These are phyloP conservation scores for Mycena polygramma DNA, from an alignment of 768 basidiomycete species.

Conservation along the genomic window DNA sequence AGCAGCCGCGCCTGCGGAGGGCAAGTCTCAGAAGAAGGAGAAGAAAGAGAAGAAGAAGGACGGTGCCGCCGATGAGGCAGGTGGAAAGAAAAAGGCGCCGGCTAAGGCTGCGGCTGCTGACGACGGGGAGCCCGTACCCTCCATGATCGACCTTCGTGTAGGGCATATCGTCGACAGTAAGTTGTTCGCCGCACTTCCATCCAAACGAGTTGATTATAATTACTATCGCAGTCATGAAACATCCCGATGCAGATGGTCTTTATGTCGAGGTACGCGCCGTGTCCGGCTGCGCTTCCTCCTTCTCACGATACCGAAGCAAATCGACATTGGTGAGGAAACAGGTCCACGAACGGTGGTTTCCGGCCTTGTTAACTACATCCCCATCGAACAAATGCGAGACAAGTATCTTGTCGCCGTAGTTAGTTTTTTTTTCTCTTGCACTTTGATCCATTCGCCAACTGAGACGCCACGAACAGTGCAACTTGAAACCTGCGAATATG, in stretches of 20 bases:
- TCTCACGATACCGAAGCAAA: constrained; percentile 70
- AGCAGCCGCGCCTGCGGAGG: constrained; percentile 28
- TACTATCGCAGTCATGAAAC: constrained; percentile 79
- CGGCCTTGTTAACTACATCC: constrained; percentile 95
- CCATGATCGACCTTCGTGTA: constrained; percentile 97
- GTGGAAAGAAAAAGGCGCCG: constrained; percentile 56
- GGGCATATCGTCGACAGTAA: constrained; percentile 92
- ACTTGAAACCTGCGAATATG: constrained; percentile 97
- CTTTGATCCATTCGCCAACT: neutral
- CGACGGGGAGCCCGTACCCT: constrained; percentile 90
- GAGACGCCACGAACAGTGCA: constrained; percentile 66
- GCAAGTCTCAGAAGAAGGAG: constrained; percentile 63
- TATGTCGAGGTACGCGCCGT: constrained; percentile 83
- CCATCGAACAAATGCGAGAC: constrained; percentile 93
- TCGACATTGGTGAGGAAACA: constrained; percentile 94
- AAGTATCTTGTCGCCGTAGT: constrained; percentile 89
- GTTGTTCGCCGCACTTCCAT: constrained; percentile 39
- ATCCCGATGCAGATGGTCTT: constrained; percentile 98
- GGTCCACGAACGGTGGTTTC: constrained; percentile 98
- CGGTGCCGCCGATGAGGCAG: constrained; percentile 49
- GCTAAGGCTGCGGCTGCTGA: constrained; percentile 63
- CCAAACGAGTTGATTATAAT: constrained; percentile 12
- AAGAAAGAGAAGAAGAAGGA: constrained; percentile 75
- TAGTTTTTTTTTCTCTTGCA: constrained; percentile 41
- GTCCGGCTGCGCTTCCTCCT: neutral